phyloP scores from a whole-genome alignment of 2,329 filamentous ascomycete genomes.

The Cytospora leucostoma region DNA sequence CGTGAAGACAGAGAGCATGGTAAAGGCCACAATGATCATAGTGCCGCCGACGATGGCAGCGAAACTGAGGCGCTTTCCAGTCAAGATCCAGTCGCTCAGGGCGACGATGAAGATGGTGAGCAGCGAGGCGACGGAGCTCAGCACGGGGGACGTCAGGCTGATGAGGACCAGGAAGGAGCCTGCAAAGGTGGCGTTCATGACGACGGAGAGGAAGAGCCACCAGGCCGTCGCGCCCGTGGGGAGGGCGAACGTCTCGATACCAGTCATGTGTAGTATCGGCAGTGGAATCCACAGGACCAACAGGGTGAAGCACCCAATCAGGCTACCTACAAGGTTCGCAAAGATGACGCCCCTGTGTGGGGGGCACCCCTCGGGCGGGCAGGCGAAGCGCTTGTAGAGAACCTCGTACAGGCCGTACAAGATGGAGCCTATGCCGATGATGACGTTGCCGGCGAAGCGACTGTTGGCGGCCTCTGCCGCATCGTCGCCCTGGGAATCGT shows the following conservation, averaged over 20 bases:
- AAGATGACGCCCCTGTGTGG: slow-evolving; percentile 93
- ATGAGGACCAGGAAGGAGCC: slow-evolving; percentile 93
- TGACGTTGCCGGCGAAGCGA: slow-evolving; percentile 79
- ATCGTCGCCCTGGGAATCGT: slow-evolving; percentile 42
- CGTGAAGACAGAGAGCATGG: slow-evolving; percentile 86
- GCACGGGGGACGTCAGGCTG: slow-evolving; percentile 85
- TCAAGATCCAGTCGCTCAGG: slow-evolving; percentile 84
- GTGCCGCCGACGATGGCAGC: slow-evolving; percentile 81
- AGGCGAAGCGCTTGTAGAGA: slow-evolving; percentile 89
- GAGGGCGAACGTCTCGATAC: slow-evolving; percentile 80
- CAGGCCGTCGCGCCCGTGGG: slow-evolving; percentile 76
- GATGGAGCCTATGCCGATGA: slow-evolving; percentile 88
- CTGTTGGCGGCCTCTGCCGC: slow-evolving; percentile 52
- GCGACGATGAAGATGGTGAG: slow-evolving; percentile 97
- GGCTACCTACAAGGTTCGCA: slow-evolving; percentile 85
- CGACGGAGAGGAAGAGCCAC: slow-evolving; percentile 76
- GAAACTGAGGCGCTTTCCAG: slow-evolving; percentile 71
- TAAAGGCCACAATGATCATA: slow-evolving; percentile 85
- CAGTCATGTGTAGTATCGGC: slow-evolving; percentile 76
- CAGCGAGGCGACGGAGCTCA: slow-evolving; percentile 88
- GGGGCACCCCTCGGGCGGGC: slow-evolving; percentile 84
- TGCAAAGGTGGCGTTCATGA: slow-evolving; percentile 89
- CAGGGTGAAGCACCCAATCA: slow-evolving; percentile 86
- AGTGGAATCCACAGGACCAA: slow-evolving; percentile 89
- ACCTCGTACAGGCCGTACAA: slow-evolving; percentile 98